phyloP scores from a whole-genome alignment of 257 asterid species.

The Gentiana dahurica region DNA sequence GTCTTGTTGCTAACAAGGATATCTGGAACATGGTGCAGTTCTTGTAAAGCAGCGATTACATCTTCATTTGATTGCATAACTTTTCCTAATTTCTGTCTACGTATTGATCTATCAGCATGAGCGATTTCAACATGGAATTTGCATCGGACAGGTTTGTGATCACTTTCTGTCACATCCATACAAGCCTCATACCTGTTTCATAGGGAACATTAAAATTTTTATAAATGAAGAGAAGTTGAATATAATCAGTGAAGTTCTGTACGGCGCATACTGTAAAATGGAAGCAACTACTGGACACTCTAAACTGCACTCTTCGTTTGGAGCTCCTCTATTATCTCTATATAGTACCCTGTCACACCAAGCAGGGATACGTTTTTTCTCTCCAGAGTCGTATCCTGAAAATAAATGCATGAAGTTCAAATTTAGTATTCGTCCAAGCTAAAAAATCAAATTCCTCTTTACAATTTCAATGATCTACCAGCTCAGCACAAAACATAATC shows the following conservation, averaged over 20 bases:
- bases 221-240: background rate
- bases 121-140: slow-evolving; percentile 71
- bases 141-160: slow-evolving; percentile 95
- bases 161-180: slow-evolving; percentile 94
- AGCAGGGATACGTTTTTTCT: slow-evolving; percentile 95
- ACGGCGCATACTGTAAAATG: slow-evolving; percentile 51
- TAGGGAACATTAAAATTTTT: background rate
- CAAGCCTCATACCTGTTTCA: slow-evolving; percentile 70
- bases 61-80: slow-evolving; percentile 34
- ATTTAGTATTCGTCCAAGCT: background rate
- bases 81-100: slow-evolving; percentile 78
- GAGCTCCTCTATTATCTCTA: slow-evolving; percentile 58
- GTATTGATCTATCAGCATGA: slow-evolving; percentile 60
- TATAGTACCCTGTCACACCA: slow-evolving; percentile 94
- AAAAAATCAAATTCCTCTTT: background rate
- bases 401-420: background rate
- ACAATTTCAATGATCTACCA: no score
- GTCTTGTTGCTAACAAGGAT: slow-evolving; percentile 36
- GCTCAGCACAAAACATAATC: no score
- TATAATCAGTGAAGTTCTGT: slow-evolving; percentile 1
- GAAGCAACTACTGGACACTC: slow-evolving; percentile 88
- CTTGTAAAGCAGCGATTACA: slow-evolving; percentile 39
- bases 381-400: slow-evolving; percentile 95
- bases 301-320: slow-evolving; percentile 52
- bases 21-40: slow-evolving; percentile 59